phyloP scores from a whole-genome alignment of 257 asterid genomes.

The Plantago elongata region DNA sequence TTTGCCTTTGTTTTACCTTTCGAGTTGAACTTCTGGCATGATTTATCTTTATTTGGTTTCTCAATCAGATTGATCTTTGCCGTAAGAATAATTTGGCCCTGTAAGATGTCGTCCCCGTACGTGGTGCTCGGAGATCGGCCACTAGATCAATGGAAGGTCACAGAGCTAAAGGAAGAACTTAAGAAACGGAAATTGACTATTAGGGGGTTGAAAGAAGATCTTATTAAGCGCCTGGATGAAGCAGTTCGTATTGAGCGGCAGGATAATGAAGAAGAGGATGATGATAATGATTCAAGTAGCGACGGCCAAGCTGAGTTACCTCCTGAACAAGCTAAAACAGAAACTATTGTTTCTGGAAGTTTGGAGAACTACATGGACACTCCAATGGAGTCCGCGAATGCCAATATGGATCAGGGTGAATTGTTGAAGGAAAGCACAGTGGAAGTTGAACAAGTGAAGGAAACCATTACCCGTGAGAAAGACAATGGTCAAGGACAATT shows the following conservation, averaged over 20 bases:
- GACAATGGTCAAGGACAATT: constrained; percentile 21
- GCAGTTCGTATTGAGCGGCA: constrained; percentile 54
- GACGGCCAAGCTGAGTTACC: constrained; percentile 25
- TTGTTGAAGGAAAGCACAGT: too few species aligned
- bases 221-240: constrained; percentile 72
- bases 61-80: constrained; percentile 25
- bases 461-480: constrained; percentile 5
- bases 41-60: background rate
- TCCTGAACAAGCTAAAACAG: constrained; percentile 28
- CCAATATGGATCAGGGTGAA: too few species aligned
- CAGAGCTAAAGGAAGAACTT: constrained; percentile 90
- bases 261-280: constrained; percentile 25
- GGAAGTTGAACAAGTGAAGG: too few species aligned
- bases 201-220: constrained; percentile 78
- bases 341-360: constrained; percentile 20
- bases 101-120: constrained; percentile 72
- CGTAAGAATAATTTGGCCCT: constrained; percentile 20
- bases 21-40: background rate
- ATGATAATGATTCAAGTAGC: constrained; percentile 24
- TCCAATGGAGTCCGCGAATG: too few species aligned
- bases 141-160: constrained; percentile 92
- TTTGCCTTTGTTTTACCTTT: background rate
- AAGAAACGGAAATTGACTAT: constrained; percentile 64
- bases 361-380: constrained; percentile 12
- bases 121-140: constrained; percentile 52